Evolutionary conservation across 2,329 filamentous ascomycete species (phyloP).

Genomic region (Aspergillus sojae): DNA sequence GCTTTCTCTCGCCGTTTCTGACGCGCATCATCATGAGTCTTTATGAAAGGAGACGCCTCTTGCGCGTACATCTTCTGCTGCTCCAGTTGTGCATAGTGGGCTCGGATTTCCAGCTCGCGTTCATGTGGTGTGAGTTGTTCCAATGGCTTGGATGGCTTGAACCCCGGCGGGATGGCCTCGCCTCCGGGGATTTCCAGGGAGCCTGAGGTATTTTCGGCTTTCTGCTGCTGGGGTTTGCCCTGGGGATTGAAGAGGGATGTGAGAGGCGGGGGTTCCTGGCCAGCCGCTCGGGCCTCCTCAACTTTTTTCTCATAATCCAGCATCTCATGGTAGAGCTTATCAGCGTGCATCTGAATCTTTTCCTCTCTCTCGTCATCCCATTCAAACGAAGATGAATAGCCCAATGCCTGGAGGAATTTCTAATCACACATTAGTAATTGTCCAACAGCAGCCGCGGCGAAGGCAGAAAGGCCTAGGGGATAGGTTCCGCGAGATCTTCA

Average conservation of each 20-base stretch:
- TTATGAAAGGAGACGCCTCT: slow-evolving; percentile 40
- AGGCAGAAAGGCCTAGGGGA: neutral
- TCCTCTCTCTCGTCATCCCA: slow-evolving; percentile 73
- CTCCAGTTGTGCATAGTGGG: slow-evolving; percentile 40
- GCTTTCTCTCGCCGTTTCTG: slow-evolving; percentile 42
- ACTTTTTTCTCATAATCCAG: slow-evolving; percentile 75
- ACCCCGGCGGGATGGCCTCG: slow-evolving; percentile 36
- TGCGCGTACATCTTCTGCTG: slow-evolving; percentile 41
- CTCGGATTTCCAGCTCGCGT: slow-evolving; percentile 47
- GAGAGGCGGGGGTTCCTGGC: slow-evolving; percentile 45
- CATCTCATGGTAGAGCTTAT: slow-evolving; percentile 86
- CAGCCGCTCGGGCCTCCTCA: slow-evolving; percentile 57
- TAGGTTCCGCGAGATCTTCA: slow-evolving; percentile 9
- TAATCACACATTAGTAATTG: slow-evolving; percentile 36
- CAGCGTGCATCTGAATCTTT: slow-evolving; percentile 92
- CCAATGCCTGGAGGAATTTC: slow-evolving; percentile 87
- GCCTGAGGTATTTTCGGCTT: slow-evolving; percentile 15
- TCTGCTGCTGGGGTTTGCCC: slow-evolving; percentile 19
- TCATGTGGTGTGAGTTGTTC: slow-evolving; percentile 50
- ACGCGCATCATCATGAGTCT: slow-evolving; percentile 40
- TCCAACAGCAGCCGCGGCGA: neutral
- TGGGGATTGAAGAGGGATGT: slow-evolving; percentile 49
- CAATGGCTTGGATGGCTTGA: slow-evolving; percentile 41
- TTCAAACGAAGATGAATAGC: slow-evolving; percentile 73
- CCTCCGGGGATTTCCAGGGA: slow-evolving; percentile 41